Evolutionary conservation across 2,329 filamentous ascomycete genomes (phyloP).

Genomic region (Zopfia rhizophila): DNA sequence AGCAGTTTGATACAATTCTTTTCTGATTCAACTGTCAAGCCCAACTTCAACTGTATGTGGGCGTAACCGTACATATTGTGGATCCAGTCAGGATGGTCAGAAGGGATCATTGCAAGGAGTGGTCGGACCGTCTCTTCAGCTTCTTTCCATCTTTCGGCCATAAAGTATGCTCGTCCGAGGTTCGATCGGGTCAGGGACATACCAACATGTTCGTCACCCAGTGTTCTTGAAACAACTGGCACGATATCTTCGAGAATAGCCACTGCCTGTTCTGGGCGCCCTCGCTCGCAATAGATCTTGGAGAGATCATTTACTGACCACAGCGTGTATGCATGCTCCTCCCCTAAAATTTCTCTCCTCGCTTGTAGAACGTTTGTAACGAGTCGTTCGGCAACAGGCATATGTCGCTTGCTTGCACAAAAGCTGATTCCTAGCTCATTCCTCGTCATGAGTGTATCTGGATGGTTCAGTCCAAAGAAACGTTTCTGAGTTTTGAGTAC

Average conservation of each 20-base stretch:
- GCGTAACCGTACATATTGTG: conserved; percentile 30
- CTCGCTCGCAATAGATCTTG: conserved; percentile 29
- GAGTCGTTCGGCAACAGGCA: conserved; percentile 14
- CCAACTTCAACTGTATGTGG: conserved; percentile 26
- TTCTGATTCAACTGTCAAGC: conserved; percentile 24
- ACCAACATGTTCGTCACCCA: conserved; percentile 32
- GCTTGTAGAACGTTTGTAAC: conserved; percentile 28
- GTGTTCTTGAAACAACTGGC: conserved; percentile 28
- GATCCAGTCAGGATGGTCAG: conserved; percentile 31
- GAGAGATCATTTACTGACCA: conserved; percentile 39
- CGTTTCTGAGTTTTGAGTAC: conserved; percentile 27
- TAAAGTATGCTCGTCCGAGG: conserved; percentile 34
- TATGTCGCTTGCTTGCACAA: conserved; percentile 23
- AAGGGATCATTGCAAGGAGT: conserved; percentile 16
- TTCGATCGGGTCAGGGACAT: conserved; percentile 41
- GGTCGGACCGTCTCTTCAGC: conserved; percentile 27
- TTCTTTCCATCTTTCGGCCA: conserved; percentile 23
- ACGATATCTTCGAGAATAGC: conserved; percentile 25
- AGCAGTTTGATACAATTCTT: conserved; percentile 22
- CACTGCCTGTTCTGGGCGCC: conserved; percentile 32
- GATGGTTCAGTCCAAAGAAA: conserved; percentile 30
- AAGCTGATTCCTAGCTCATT: conserved; percentile 31
- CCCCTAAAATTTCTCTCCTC: conserved; percentile 31
- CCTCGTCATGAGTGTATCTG: conserved; percentile 31
- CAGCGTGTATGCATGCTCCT: conserved; percentile 41